Evolutionary conservation across 2,329 filamentous ascomycete species (phyloP).

Genomic region (Paramyrothecium sp.): DNA sequence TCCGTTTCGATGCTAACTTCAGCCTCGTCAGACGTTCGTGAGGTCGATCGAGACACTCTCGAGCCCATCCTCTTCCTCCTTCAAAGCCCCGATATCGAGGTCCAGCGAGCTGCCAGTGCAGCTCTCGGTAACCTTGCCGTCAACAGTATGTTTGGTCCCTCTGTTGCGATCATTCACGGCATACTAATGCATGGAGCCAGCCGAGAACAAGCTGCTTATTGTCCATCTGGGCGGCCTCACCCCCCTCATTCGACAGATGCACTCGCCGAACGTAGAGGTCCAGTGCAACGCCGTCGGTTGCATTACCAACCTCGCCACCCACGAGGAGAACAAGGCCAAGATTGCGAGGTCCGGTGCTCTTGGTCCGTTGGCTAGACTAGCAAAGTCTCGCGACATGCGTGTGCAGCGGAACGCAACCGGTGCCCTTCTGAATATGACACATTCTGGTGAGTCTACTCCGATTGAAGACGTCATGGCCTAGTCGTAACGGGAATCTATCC

Average conservation of each 20-base stretch:
- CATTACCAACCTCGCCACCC: conserved; percentile 96
- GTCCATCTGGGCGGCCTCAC: conserved; percentile 87
- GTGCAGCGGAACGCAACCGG: conserved; percentile 97
- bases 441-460: conserved; percentile 68
- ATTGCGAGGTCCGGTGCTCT: conserved; percentile 94
- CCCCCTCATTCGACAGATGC: conserved; percentile 96
- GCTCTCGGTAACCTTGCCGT: conserved; percentile 95
- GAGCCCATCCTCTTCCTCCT: conserved; percentile 94
- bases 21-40: conserved; percentile 75
- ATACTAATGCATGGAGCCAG: conserved; percentile 43
- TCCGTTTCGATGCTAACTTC: background rate
- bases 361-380: conserved; percentile 83
- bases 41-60: conserved; percentile 92
- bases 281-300: conserved; percentile 99
- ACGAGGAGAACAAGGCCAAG: conserved; percentile 99
- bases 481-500: conserved; percentile 17
- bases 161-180: background rate
- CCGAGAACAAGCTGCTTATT: conserved; percentile 96
- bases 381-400: conserved; percentile 97
- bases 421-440: conserved; percentile 97
- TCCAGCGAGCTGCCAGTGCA: conserved; percentile 93
- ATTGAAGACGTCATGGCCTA: background rate
- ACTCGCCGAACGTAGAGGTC: conserved; percentile 95
- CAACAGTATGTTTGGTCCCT: conserved; percentile 68
- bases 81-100: conserved; percentile 93